These are phyloP conservation scores for Aureobasidium namibiae DNA, from an alignment of 2,329 filamentous ascomycete genomes.

Conservation along the genomic window DNA sequence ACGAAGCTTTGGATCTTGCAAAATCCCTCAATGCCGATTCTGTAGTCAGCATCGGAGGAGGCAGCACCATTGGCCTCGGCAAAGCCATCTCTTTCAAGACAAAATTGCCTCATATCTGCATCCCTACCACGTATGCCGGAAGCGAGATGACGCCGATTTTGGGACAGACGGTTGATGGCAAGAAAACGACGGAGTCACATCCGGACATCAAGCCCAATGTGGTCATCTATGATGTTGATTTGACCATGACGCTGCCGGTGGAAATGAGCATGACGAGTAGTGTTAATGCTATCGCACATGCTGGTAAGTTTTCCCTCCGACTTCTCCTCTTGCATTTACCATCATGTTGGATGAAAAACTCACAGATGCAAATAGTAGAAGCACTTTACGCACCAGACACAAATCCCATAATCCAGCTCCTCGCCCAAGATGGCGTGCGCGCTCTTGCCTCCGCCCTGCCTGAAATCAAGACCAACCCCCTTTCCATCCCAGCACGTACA, in stretches of 20 bases:
- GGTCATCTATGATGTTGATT: constrained; percentile 57
- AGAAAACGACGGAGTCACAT: constrained; percentile 51
- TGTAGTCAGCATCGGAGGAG: constrained; percentile 44
- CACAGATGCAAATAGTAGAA: constrained; percentile 38
- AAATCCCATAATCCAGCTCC: constrained; percentile 52
- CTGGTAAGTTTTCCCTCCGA: constrained; percentile 19
- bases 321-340: too few relatives aligned
- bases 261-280: constrained; percentile 50
- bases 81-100: constrained; percentile 28
- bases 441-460: too few relatives aligned
- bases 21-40: neutral
- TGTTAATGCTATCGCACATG: constrained; percentile 58
- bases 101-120: constrained; percentile 26
- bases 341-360: neutral
- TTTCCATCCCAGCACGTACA: too few relatives aligned
- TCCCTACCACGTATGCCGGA: constrained; percentile 29
- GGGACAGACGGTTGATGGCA: constrained; percentile 51
- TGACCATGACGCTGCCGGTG: constrained; percentile 51
- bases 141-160: constrained; percentile 57
- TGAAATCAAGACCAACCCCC: too few relatives aligned
- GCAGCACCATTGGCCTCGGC: constrained; percentile 52
- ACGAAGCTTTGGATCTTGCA: constrained; percentile 42
- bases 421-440: constrained; percentile 46
- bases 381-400: constrained; percentile 54
- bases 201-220: constrained; percentile 51